Evolutionary conservation across 2,329 filamentous ascomycete species (phyloP).

Genomic region (Leptosphaerulina australis): DNA sequence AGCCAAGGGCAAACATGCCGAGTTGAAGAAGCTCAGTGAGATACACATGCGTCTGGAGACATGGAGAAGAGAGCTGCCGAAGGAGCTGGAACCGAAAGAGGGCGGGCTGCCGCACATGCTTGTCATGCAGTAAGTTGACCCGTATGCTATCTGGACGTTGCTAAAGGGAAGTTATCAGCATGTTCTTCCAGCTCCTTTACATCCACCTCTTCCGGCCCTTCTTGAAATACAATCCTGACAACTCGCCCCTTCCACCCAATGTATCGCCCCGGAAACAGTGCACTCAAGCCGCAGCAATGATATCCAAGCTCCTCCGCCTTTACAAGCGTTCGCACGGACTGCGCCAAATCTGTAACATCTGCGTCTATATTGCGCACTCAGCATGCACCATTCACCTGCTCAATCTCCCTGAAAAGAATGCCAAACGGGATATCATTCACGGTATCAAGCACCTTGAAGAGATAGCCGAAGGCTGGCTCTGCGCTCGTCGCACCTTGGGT

Average conservation of each 20-base stretch:
- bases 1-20: conserved; percentile 73
- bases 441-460: conserved; percentile 92
- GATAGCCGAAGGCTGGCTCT: conserved; percentile 93
- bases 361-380: conserved; percentile 92
- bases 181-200: conserved; percentile 96
- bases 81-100: conserved; percentile 86
- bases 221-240: conserved; percentile 81
- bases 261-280: conserved; percentile 91
- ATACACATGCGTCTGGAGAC: conserved; percentile 87
- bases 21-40: conserved; percentile 91
- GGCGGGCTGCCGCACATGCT: conserved; percentile 84
- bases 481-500: conserved; percentile 80
- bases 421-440: conserved; percentile 85
- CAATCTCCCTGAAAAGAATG: conserved; percentile 90
- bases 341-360: conserved; percentile 93
- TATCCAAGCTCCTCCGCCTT: conserved; percentile 90
- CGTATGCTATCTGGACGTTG: not conserved
- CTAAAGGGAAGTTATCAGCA: conserved; percentile 64
- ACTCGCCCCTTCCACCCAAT: conserved; percentile 82
- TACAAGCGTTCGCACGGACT: conserved; percentile 93
- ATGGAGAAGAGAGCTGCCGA: conserved; percentile 83
- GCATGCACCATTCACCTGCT: conserved; percentile 94
- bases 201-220: conserved; percentile 97
- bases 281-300: conserved; percentile 84
- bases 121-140: conserved; percentile 77